Evolutionary conservation across 2,329 filamentous ascomycete genomes (phyloP).

Genomic region (Clathrospora elynae): DNA sequence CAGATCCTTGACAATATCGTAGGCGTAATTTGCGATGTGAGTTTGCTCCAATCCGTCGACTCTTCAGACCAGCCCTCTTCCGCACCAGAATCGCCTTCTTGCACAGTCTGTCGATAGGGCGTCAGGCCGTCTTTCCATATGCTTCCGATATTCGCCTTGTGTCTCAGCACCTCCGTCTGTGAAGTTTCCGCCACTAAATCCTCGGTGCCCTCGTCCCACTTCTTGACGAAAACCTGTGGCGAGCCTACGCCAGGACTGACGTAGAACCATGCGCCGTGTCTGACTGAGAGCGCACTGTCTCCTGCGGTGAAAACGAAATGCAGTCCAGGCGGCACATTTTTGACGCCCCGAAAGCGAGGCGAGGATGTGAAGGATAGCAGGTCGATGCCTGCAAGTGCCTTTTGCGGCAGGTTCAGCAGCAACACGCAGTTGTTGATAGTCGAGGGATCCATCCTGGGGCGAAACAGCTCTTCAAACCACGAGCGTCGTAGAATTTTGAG

Average conservation of each 20-base stretch:
- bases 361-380: conserved; percentile 67
- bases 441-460: conserved; percentile 44
- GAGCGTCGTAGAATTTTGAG: conserved; percentile 46
- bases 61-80: conserved; percentile 49
- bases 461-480: conserved; percentile 42
- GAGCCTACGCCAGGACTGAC: conserved; percentile 50
- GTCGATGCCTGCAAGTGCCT: conserved; percentile 60
- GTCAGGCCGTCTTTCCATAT: conserved; percentile 61
- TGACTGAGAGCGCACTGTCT: conserved; percentile 62
- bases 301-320: conserved; percentile 67
- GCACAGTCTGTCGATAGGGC: conserved; percentile 54
- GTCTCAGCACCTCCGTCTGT: conserved; percentile 52
- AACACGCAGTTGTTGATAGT: conserved; percentile 46
- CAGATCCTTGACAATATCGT: conserved; percentile 58
- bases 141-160: conserved; percentile 61
- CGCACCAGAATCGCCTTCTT: conserved; percentile 31
- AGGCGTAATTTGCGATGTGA: conserved; percentile 59
- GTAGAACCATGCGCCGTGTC: conserved; percentile 67
- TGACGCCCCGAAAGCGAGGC: conserved; percentile 65
- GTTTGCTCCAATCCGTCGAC: conserved; percentile 58
- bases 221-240: conserved; percentile 58
- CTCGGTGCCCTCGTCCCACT: conserved; percentile 59
- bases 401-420: conserved; percentile 52
- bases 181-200: conserved; percentile 52
- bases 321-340: conserved; percentile 61